Evolutionary conservation across 1,284 basidiomycete genomes (phyloP).

Genomic region (Grifola frondosa): DNA sequence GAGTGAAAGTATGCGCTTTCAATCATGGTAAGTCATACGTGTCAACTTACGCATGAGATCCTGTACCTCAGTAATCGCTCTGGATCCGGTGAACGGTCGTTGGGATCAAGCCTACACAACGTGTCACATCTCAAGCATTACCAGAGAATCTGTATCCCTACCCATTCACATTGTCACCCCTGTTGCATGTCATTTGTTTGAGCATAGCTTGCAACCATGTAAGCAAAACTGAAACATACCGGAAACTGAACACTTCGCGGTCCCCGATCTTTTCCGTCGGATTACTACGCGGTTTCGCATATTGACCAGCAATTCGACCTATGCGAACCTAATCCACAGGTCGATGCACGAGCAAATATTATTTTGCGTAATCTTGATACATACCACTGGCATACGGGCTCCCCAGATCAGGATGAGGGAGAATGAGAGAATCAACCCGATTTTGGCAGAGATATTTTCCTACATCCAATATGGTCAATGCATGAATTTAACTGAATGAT

Average conservation of each 20-base stretch:
- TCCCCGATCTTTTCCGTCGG: conserved; percentile 77
- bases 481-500: not conserved
- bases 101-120: conserved; percentile 55
- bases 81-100: conserved; percentile 86
- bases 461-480: conserved; percentile 30
- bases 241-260: conserved; percentile 74
- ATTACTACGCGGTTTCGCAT: conserved; percentile 94
- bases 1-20: conserved; percentile 98
- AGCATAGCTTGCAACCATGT: not conserved
- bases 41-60: conserved; percentile 5
- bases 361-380: conserved; percentile 21
- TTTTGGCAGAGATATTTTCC: conserved; percentile 92
- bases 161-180: conserved; percentile 97
- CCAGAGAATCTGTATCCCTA: conserved; percentile 28
- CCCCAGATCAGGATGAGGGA: conserved; percentile 95
- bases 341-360: not conserved
- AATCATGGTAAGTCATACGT: conserved; percentile 2
- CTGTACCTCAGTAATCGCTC: conserved; percentile 79
- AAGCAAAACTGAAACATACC: conserved; percentile 43
- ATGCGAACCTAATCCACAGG: conserved; percentile 67
- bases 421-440: conserved; percentile 93
- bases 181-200: conserved; percentile 27
- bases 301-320: conserved; percentile 93
- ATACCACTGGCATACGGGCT: conserved; percentile 83
- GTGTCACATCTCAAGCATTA: not conserved